Base-by-base conservation (phyloP, 768 basidiomycete species). In the Gloeostereum incarnatum region DNA sequence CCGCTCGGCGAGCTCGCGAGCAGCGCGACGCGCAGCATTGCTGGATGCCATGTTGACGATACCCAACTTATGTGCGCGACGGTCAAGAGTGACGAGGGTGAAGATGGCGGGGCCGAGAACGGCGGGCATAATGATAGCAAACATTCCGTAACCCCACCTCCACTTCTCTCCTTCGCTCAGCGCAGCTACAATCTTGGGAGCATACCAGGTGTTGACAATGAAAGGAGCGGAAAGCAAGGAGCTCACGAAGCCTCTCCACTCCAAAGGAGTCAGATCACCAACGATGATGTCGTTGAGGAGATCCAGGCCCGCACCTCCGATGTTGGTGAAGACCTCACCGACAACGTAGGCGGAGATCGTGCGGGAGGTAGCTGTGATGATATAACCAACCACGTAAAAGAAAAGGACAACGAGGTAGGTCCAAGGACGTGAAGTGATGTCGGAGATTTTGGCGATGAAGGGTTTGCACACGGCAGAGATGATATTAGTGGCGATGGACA, bases 371-470 rank as follows among this genome's bases (percentile, higher is more conserved):
- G 48, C 48, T 19, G 45, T 41, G 31, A 47, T 33, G 34, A 43
- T 45, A 25, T 45, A 49, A 2, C 67, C 66, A 18, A 68, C 17
- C 29, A 60, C 60, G 48, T 71, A 73, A 43, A 69, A 59, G 30
- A 61, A 5, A 4, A 61, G 49, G 41, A 43, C 8, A 17, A 62
- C 42, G 35, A 61, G 47, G 50, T 65, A 69, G 0, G 72, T 66
- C 26, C 65, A 64, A 1, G 62, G 66, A 30, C 73, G 62, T 14
- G 71, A 71, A 17, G 67, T 55, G 4, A 70, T 61, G 51, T 76
- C 73, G 19, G 71, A 58, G n/a, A 73, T 46, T 51, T 74, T 75
- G 16, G 74, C 73, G 37, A 72, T 66, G 40, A 70, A 52, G 0
- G 74, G 72, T 49, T 70, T 62, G 35, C 62, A 58, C 14, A 64